phyloP scores from a whole-genome alignment of 352 stramenopile species.

The Phytophthora litchii region DNA sequence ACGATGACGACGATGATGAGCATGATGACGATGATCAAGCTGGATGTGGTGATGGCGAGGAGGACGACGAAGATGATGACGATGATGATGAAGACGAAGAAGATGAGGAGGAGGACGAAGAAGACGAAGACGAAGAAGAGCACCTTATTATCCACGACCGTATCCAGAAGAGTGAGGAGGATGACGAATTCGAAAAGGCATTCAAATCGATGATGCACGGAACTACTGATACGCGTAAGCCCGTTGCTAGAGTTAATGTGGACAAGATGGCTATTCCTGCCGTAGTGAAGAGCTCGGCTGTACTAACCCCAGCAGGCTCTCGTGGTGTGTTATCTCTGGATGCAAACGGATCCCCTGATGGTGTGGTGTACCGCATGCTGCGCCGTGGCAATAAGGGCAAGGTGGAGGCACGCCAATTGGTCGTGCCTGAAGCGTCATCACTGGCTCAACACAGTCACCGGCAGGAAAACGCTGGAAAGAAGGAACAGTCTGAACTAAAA shows the following conservation, averaged over 20 bases:
- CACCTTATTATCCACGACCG: constrained; percentile 89
- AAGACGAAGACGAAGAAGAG: constrained; percentile 85
- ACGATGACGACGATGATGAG: constrained; percentile 60
- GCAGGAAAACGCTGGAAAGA: constrained; percentile 86
- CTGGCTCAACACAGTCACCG: constrained; percentile 91
- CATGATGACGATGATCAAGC: constrained; percentile 56
- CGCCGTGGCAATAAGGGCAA: constrained; percentile 97
- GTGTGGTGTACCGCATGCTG: constrained; percentile 94
- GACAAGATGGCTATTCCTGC: constrained; percentile 91
- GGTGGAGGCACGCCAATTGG: constrained; percentile 92
- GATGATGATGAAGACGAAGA: constrained; percentile 73
- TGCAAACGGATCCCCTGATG: constrained; percentile 38
- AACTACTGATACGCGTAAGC: constrained; percentile 66
- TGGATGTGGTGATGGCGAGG: constrained; percentile 65
- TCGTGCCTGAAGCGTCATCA: constrained; percentile 94
- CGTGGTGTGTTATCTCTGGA: constrained; percentile 28
- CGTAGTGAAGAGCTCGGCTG: constrained; percentile 62
- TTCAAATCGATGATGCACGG: constrained; percentile 89
- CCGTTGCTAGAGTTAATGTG: constrained; percentile 67
- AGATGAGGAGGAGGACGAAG: constrained; percentile 69
- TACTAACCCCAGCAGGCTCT: constrained; percentile 22
- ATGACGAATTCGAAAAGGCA: constrained; percentile 89
- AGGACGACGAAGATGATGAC: constrained; percentile 67
- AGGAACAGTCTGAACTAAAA: constrained; percentile 89
- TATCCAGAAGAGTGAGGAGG: constrained; percentile 77